Base-by-base conservation (phyloP, 1,284 basidiomycete genomes). In the Trametes hirsuta region DNA sequence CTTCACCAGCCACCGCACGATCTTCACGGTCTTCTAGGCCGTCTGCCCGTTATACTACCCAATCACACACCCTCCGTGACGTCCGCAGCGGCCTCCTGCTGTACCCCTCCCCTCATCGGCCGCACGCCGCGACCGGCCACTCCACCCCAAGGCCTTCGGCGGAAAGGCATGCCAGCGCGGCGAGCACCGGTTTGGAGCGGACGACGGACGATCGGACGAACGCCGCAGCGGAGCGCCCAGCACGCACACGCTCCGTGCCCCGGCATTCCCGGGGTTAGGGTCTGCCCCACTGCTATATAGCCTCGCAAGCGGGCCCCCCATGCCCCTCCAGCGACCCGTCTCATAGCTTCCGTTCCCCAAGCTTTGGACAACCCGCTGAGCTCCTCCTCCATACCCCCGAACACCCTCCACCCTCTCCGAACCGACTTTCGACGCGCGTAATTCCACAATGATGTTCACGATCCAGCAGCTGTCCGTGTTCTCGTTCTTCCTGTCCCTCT, bases 401-500 rank as follows among this genome's bases (percentile, higher is more conserved):
- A 18, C 40, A 3, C 22, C 21, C 25, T 3, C 30, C 9, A 36
- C 24, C 11, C 49, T 30, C 46, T 10, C 51, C 56, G 44, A 51
- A 45, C 5, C 9, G n/a, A 14, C 42, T 35, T 22, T 34, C 30
- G 8, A 8, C 30, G 30, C 30, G 30, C 30, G 30, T 30, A 30
- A 30, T 30, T 30, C 55, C 52, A 67, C 61, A 49, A 64, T 64
- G 49, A 71, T 68, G 68, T 69, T 64, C 59, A 69, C 59, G 44
- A 58, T 69, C 68, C 68, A 64, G 65, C 68, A 59, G 52, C 37
- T 66, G 30, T 56, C 59, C 35, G 39, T 71, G 47, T 57, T 68
- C 61, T 63, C 70, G 56, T 56, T 68, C 66, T 42, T 73, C 53
- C 49, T 66, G 61, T 62, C 69, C 45, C 58, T 74, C 53, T 50